Evolutionary conservation across 2,329 filamentous ascomycete species (phyloP).

Genomic region (Colletotrichum incanum): DNA sequence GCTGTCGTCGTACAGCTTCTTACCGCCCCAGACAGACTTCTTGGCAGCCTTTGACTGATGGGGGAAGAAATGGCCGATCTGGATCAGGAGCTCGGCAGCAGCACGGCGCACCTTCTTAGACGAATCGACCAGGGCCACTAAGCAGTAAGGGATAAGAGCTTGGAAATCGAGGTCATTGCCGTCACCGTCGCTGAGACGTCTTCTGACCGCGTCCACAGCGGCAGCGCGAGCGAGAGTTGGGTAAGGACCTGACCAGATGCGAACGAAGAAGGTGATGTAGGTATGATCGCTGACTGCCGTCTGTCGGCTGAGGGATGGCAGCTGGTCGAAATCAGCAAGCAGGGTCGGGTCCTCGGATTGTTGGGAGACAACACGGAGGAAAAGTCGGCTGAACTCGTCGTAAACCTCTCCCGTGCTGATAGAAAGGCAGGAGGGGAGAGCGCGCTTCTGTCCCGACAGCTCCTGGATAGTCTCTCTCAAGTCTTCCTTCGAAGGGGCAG

Average conservation of each 20-base stretch:
- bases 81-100: conserved; percentile 77
- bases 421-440: conserved; percentile 67
- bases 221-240: conserved; percentile 78
- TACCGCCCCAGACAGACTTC: conserved; percentile 71
- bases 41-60: conserved; percentile 58
- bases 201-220: conserved; percentile 77
- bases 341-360: conserved; percentile 56
- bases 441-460: conserved; percentile 54
- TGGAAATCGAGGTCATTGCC: conserved; percentile 77
- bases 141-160: conserved; percentile 84
- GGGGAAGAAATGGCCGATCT: conserved; percentile 67
- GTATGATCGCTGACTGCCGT: conserved; percentile 73
- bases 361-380: conserved; percentile 68
- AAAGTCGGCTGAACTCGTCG: conserved; percentile 71
- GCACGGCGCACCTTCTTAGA: conserved; percentile 84
- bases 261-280: conserved; percentile 82
- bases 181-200: conserved; percentile 67
- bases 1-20: conserved; percentile 75
- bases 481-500: conserved; percentile 52
- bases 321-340: conserved; percentile 68
- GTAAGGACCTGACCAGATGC: conserved; percentile 81
- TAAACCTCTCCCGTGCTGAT: conserved; percentile 68
- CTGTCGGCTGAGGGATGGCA: conserved; percentile 68
- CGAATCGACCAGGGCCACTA: conserved; percentile 82
- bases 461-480: conserved; percentile 58